A percentile compares a stretch with the other conserved stretches of the same genome.
phyloP scores from a whole-genome alignment of 164 flowering plant genomes.

The Tinospora cordifolia region DNA sequence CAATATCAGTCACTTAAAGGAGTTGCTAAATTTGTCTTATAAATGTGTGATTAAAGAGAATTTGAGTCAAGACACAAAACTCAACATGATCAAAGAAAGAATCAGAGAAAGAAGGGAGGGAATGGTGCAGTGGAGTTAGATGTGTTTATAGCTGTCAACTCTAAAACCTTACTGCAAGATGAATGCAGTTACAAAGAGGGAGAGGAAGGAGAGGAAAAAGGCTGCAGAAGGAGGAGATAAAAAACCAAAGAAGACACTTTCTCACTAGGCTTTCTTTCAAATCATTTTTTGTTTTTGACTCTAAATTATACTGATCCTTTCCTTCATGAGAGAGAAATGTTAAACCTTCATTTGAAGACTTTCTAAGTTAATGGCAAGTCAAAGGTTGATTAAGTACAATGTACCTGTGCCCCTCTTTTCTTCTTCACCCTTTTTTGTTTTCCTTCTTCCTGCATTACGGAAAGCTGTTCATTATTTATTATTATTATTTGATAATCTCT shows the following conservation, averaged over 20 bases:
- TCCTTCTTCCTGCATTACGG: too few species aligned
- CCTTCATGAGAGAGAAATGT: background rate
- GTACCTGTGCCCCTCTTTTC: background rate
- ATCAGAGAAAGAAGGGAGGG: too few species aligned
- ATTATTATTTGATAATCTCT: too few species aligned
- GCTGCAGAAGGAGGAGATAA: slow-evolving; percentile 47
- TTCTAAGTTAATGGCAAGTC: background rate
- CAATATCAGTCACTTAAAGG: too few species aligned
- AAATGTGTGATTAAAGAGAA: too few species aligned
- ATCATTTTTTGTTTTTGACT: background rate
- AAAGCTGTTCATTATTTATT: too few species aligned
- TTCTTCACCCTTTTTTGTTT: background rate
- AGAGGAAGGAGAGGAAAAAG: slow-evolving; percentile 74
- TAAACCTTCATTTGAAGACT: background rate
- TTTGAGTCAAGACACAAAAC: too few species aligned
- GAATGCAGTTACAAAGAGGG: slow-evolving; percentile 76
- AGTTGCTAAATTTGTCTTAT: too few species aligned
- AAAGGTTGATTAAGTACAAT: background rate
- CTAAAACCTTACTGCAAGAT: background rate
- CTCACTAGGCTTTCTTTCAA: background rate
- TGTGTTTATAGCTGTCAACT: too few species aligned
- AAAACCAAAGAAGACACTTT: slow-evolving; percentile 40
- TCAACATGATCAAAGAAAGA: too few species aligned
- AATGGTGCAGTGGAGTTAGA: too few species aligned
- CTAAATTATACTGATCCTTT: background rate